These are phyloP conservation scores for Starmerella bacillaris DNA, from an alignment of 805 yeast species.

Conservation along the genomic window DNA sequence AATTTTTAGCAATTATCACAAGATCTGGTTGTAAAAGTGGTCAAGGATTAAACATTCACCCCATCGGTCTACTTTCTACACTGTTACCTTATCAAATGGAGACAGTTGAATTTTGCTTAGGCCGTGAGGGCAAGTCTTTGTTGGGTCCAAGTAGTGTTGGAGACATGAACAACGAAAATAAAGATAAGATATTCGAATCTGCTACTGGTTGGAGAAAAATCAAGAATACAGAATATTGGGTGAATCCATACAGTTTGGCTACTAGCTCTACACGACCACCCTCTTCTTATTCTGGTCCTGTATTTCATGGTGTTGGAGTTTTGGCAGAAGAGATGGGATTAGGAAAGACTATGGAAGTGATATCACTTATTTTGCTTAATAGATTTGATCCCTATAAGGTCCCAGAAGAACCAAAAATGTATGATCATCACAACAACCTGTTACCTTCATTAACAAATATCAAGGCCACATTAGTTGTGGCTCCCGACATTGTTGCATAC, in stretches of 20 bases:
- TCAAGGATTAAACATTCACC: not conserved
- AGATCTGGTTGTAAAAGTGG: too few relatives aligned
- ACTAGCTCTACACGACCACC: slow-evolving; percentile 7
- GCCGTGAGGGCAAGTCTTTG: slow-evolving; percentile 22
- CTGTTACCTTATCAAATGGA: slow-evolving; percentile 23
- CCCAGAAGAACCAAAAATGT: not conserved
- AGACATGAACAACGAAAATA: slow-evolving; percentile 12
- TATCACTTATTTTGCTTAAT: slow-evolving; percentile 46
- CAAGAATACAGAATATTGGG: slow-evolving; percentile 15
- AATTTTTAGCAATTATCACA: too few relatives aligned
- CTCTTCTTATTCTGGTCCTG: not conserved
- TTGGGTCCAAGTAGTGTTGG: slow-evolving; percentile 8
- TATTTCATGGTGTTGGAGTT: slow-evolving; percentile 38
- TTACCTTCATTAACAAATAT: slow-evolving; percentile 23
- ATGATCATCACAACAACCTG: too few relatives aligned
- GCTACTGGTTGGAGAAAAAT: slow-evolving; percentile 18
- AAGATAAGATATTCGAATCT: slow-evolving; percentile 15
- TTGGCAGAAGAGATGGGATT: slow-evolving; percentile 94
- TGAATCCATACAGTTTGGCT: slow-evolving; percentile 17
- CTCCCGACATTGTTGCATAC: slow-evolving; percentile 64
- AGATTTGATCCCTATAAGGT: slow-evolving; percentile 25
- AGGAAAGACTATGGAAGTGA: slow-evolving; percentile 81
- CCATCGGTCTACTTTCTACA: slow-evolving; percentile 4
- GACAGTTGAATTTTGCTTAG: slow-evolving; percentile 24
- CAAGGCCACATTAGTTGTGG: slow-evolving; percentile 62